phyloP scores from a whole-genome alignment of 2,329 filamentous ascomycete species.

The Penicillium sp. region DNA sequence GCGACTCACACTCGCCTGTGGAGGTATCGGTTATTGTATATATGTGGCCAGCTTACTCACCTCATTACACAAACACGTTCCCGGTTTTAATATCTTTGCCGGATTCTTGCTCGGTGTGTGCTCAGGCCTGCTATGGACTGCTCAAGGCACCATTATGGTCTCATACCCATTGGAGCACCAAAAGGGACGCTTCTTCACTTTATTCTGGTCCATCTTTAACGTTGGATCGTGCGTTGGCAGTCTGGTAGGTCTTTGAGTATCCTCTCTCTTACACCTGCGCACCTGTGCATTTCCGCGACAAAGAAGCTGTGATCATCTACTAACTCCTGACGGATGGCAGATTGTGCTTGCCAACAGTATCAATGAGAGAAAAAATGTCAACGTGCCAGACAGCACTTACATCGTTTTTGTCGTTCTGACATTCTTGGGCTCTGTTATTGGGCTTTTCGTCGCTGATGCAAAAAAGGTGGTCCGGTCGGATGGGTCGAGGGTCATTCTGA shows the following conservation, averaged over 20 bases:
- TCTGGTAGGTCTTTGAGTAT: not conserved
- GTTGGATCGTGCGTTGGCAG: constrained; percentile 79
- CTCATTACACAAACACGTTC: constrained; percentile 45
- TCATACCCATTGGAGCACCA: constrained; percentile 73
- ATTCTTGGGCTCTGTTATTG: not conserved
- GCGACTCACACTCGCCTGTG: constrained; percentile 38
- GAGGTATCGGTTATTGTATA: constrained; percentile 43
- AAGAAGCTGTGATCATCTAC: constrained; percentile 37
- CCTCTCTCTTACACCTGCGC: not conserved
- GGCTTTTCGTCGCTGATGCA: not conserved
- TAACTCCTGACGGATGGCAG: not conserved
- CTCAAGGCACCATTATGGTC: constrained; percentile 58
- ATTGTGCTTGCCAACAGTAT: not conserved
- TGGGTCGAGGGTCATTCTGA: not conserved
- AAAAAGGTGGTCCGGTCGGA: not conserved
- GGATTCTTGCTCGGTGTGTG: constrained; percentile 48
- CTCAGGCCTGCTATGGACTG: constrained; percentile 48
- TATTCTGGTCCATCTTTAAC: constrained; percentile 94
- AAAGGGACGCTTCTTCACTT: constrained; percentile 82
- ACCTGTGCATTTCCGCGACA: not conserved
- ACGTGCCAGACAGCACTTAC: not conserved
- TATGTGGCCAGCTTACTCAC: constrained; percentile 38
- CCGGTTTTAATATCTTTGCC: constrained; percentile 45
- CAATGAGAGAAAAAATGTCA: not conserved
- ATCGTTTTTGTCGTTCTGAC: not conserved